Evolutionary conservation across 805 yeast species (phyloP).

Genomic region (Myxozyma mucilagina): DNA sequence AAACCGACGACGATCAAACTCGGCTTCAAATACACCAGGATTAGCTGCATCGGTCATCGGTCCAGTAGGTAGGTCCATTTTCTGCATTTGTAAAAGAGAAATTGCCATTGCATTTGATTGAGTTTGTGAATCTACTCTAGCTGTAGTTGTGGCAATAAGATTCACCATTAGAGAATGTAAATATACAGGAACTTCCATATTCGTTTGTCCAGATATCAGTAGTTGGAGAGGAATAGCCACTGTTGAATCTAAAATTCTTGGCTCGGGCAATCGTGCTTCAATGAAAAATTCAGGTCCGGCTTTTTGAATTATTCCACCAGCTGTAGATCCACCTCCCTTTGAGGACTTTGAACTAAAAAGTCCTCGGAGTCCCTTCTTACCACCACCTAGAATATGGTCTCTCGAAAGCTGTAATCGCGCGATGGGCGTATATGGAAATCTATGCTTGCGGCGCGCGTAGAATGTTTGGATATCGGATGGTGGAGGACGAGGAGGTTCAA

Average conservation of each 20-base stretch:
- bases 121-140: constrained; percentile 37
- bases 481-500: constrained; percentile 35
- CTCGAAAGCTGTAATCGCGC: not conserved
- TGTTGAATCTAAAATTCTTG: constrained; percentile 51
- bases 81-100: constrained; percentile 33
- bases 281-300: constrained; percentile 39
- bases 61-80: constrained; percentile 17
- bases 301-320: constrained; percentile 17
- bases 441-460: constrained; percentile 45
- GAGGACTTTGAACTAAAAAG: not conserved
- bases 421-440: constrained; percentile 14
- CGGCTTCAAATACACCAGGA: constrained; percentile 17
- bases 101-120: constrained; percentile 27
- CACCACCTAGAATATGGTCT: not conserved
- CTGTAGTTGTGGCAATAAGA: constrained; percentile 37
- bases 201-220: constrained; percentile 5
- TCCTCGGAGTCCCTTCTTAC: constrained; percentile 12
- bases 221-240: constrained; percentile 37
- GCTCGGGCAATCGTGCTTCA: constrained; percentile 52
- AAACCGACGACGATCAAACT: constrained; percentile 8
- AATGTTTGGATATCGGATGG: constrained; percentile 37
- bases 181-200: constrained; percentile 39
- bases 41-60: not conserved
- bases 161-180: constrained; percentile 46
- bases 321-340: not conserved